Base-by-base conservation (phyloP, 495 filamentous ascomycete species). In the Xanthoparmelia taractica region DNA sequence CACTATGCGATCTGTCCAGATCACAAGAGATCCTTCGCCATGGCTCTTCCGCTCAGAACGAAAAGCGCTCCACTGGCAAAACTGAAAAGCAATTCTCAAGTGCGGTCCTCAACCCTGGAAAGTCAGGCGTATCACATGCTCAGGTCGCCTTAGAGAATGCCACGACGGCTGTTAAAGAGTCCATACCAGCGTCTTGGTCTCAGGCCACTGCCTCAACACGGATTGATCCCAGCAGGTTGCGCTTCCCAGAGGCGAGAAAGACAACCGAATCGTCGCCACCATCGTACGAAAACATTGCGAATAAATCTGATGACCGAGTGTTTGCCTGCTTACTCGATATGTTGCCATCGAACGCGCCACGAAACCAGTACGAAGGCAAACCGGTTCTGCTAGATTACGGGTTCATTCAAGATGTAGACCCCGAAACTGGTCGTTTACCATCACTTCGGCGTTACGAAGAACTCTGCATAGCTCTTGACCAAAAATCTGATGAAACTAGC, bases 1-100 rank as follows among this genome's bases (percentile, higher is more conserved):
- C 87, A 0, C 81, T 97, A 15, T 96, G 93, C 73, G 90, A 95
- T 63, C 77, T 97, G 17, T 95, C 90, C 10, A 79, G 85, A 54
- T 88, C 90, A 11, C 79, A 89, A 33, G 86, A 74, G 60, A 67
- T 70, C 15, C 43, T 71, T 50, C 75, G 15, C 81, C 72, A 68
- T 72, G 41, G 50, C 57, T 37, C 55, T 29, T 27, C 40, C 15
- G 8, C 13, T 41, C 25, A 56, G 41, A 56, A 57, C 50, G 58
- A 58, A 23, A 75, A 72, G 58, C 56, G 23, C 45, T 37, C 55
- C 17, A 27, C 33, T 34, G n/a, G 23, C 47, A 18, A 56, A 58
- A 59, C 38, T 41, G 61, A 61, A 23, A 75, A 72, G 59, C 80
- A 80, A 73, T 69, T 71, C 11, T 71, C 71, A 25, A 54, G 20